A percentile compares a stretch with the other conserved stretches of the same genome.
Evolutionary conservation across 2,329 filamentous ascomycete genomes (phyloP).

Genomic region (Westerdykella ornata): DNA sequence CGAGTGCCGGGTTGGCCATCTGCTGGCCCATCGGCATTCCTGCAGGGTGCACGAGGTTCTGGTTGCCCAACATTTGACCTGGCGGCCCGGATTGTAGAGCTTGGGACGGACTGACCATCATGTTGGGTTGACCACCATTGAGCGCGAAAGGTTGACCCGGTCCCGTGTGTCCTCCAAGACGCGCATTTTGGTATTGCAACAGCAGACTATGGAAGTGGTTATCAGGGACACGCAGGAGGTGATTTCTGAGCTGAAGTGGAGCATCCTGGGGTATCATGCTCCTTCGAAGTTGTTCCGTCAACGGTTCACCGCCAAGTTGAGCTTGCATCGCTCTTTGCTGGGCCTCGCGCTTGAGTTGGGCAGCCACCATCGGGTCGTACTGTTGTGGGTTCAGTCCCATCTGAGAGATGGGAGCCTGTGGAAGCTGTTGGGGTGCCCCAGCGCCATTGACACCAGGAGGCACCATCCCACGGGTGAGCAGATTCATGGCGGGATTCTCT

Average conservation of each 20-base stretch:
- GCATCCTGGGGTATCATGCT: conserved; percentile 28
- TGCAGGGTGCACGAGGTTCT: conserved; percentile 18
- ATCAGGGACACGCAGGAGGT: conserved; percentile 33
- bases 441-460: conserved; percentile 40
- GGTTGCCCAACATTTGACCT: conserved; percentile 21
- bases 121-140: conserved; percentile 20
- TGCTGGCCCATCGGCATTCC: conserved; percentile 28
- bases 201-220: conserved; percentile 27
- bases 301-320: conserved; percentile 18
- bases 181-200: conserved; percentile 19
- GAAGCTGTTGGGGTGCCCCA: conserved; percentile 32
- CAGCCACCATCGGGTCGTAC: conserved; percentile 23
- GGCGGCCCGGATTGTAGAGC: conserved; percentile 4
- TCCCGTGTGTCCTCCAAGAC: conserved; percentile 16
- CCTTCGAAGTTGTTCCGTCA: conserved; percentile 30
- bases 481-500: conserved; percentile 44
- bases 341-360: conserved; percentile 29
- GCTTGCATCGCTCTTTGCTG: conserved; percentile 29
- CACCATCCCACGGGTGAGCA: conserved; percentile 44
- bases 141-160: conserved; percentile 15
- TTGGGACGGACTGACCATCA: conserved; percentile 29
- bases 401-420: conserved; percentile 30
- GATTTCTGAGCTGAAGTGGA: conserved; percentile 24
- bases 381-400: conserved; percentile 28
- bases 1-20: conserved; percentile 13